phyloP scores from a whole-genome alignment of 257 asterid genomes.

The Gynochthodes officinalis region DNA sequence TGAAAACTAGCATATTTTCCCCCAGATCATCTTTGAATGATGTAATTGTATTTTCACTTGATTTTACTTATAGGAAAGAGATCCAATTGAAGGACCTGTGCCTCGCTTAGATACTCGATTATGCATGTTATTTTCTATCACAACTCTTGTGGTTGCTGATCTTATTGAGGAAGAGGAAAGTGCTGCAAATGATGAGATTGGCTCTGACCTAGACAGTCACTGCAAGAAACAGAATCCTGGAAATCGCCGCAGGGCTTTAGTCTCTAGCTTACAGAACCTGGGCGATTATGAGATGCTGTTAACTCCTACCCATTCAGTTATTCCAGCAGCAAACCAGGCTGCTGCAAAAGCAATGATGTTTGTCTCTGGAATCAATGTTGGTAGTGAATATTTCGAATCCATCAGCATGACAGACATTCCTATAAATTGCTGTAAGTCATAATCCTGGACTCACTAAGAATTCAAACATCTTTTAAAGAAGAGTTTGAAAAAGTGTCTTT shows the following conservation, averaged over 20 bases:
- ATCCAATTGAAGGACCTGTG: conserved; percentile 97
- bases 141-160: conserved; percentile 85
- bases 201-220: conserved; percentile 24
- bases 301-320: conserved; percentile 71
- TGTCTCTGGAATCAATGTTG: conserved; percentile 54
- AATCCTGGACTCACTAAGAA: background rate
- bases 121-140: conserved; percentile 79
- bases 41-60: background rate
- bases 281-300: conserved; percentile 75
- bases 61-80: conserved; percentile 65
- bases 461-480: background rate
- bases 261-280: conserved; percentile 70
- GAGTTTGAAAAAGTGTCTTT: background rate
- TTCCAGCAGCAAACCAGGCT: conserved; percentile 82
- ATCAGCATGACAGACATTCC: conserved; percentile 70
- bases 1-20: background rate
- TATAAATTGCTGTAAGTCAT: conserved; percentile 66
- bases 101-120: conserved; percentile 92
- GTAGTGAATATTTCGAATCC: conserved; percentile 59
- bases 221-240: conserved; percentile 33
- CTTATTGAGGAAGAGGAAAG: conserved; percentile 88
- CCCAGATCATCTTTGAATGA: background rate
- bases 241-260: conserved; percentile 57
- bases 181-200: conserved; percentile 32
- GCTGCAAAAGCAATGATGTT: conserved; percentile 88